Evolutionary conservation across 2,329 filamentous ascomycete species (phyloP).

Genomic region (Calcarisporium arbuscula): DNA sequence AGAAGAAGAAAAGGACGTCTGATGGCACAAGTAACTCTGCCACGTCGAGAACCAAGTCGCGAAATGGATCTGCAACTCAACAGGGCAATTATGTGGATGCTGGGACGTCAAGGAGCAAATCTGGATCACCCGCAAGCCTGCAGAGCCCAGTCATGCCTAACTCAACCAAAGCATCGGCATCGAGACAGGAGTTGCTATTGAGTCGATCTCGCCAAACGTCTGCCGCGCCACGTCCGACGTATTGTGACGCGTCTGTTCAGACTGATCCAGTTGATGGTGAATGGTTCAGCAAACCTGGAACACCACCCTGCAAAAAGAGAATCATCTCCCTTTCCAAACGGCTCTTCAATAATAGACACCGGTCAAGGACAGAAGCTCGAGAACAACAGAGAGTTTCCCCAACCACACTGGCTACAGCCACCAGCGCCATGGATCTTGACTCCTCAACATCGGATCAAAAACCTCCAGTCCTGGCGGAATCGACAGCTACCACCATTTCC

Average conservation of each 20-base stretch:
- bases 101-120: constrained; percentile 47
- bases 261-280: constrained; percentile 49
- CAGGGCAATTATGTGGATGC: constrained; percentile 44
- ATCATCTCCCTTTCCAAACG: constrained; percentile 49
- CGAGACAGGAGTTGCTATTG: constrained; percentile 21
- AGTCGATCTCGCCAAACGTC: constrained; percentile 32
- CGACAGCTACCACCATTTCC: constrained; percentile 18
- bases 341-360: constrained; percentile 42
- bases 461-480: constrained; percentile 11
- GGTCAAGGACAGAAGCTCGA: constrained; percentile 33
- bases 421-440: constrained; percentile 34
- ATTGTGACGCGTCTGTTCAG: constrained; percentile 46
- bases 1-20: constrained; percentile 54
- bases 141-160: constrained; percentile 30
- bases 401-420: constrained; percentile 17
- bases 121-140: constrained; percentile 41
- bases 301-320: constrained; percentile 35
- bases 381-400: constrained; percentile 23
- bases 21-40: constrained; percentile 38
- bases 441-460: constrained; percentile 27
- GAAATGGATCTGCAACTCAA: constrained; percentile 29
- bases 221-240: constrained; percentile 32
- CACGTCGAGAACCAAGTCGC: constrained; percentile 32
- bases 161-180: constrained; percentile 18
- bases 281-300: constrained; percentile 39